Percentiles rank a stretch among this genome's conserved stretches.
Evolutionary conservation across 2,329 filamentous ascomycete genomes (phyloP).

Genomic region (Rhynchosporium secalis): DNA sequence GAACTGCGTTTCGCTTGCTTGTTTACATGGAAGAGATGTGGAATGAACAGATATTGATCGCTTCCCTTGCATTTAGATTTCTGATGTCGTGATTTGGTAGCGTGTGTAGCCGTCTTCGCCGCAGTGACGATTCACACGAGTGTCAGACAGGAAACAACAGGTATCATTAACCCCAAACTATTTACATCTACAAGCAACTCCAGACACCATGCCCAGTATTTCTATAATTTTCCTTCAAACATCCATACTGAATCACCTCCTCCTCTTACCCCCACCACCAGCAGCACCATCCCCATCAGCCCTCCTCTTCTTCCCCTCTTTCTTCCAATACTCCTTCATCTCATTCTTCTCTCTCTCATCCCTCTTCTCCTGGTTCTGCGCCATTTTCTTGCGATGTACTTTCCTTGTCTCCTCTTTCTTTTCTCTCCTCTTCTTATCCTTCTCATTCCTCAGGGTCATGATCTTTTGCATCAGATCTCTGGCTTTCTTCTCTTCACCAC

Average conservation of each 20-base stretch:
- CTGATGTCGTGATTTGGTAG: neutral
- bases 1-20: neutral
- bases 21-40: neutral
- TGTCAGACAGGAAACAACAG: neutral
- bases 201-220: neutral
- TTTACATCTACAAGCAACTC: conserved; percentile 13
- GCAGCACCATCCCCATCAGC: conserved; percentile 52
- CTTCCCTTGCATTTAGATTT: neutral
- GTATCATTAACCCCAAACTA: conserved; percentile 15
- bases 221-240: neutral
- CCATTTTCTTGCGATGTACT: conserved; percentile 80
- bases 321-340: conserved; percentile 87
- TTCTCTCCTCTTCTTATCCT: conserved; percentile 74
- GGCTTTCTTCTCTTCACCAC: conserved; percentile 85
- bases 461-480: conserved; percentile 91
- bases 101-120: too few species aligned
- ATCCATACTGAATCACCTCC: conserved; percentile 21
- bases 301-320: conserved; percentile 80
- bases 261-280: conserved; percentile 42
- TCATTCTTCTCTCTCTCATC: conserved; percentile 85
- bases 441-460: conserved; percentile 86
- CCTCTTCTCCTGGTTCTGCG: conserved; percentile 81
- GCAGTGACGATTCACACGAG: neutral
- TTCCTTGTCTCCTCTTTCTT: conserved; percentile 88
- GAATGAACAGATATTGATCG: neutral